Evolutionary conservation across 306 rosid genomes (phyloP), one percentile per base, ranked within the genome.

Genomic region (Trifolium repens): DNA sequence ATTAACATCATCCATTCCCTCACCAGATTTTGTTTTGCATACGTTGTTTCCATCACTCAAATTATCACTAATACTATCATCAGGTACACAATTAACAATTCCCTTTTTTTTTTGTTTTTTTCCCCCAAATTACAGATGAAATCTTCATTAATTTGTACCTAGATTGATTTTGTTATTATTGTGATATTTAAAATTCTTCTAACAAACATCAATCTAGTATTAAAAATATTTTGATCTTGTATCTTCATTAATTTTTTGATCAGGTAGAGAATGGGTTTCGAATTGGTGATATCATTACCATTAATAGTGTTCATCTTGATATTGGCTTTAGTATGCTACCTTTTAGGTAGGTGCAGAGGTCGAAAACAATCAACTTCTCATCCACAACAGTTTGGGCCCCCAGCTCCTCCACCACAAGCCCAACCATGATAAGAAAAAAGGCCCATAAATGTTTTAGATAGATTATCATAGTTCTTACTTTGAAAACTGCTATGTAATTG

Each of bases 271-370:
- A 88, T 86, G 90, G 84, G 78, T 40, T 78, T 43, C 16, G 44
- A 80, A 6, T 1, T 86, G 70, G 87, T 86, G 78, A 39, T 88
- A 19, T 84, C 90, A 5, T 39, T 86, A 84, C 93, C 93, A 4
- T 52, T 82, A 67, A 78, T 86, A 44, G 49, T 88, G 72, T 60
- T 86, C 64, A 82, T 88, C 27, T 53, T 86, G 83, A 78, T 86
- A 67, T n/a, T 88, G 50, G 89, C 84, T 15, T 27, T 86, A 54
- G 88, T 69, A 13, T 88, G 84, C 69, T 90, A 86, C 83, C 83
- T 88, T 2, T 73, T 86, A 1, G 89, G 92, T 13, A 83, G 87
- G 77, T 17, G 82, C 79, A 42, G 34, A 8, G 84, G 79, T 16
- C 83, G 87, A 16, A 68, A 60, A 17, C 78, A 85, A 73, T 69